Base-by-base conservation (phyloP, 2,329 filamentous ascomycete genomes). In the Penicillium fuscoglaucum region DNA sequence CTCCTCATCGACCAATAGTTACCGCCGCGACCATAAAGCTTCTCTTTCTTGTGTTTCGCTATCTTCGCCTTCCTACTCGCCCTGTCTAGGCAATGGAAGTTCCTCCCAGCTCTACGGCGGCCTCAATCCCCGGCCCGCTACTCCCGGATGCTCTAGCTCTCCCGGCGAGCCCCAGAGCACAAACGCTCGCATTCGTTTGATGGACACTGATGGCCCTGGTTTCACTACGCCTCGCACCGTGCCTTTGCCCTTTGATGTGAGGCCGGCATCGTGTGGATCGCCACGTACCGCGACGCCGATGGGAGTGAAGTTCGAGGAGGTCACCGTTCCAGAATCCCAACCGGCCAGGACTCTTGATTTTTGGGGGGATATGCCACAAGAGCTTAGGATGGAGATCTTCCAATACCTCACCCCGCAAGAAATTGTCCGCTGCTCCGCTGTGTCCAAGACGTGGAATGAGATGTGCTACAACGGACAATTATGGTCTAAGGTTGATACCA, bases 381-480 rank as follows among this genome's bases (percentile, higher is more conserved):
- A 99, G 77, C 81, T 98, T 55, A 88, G 88, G 65, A 82, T 96
- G 66, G 80, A 90, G 43, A 86, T 97, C 51, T 83, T 98, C 57
- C 83, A 85, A 6, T 91, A 89, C 67, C 80, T 98, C 21, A 81
- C 82, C 29, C 92, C 93, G 0, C 91, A 87, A 70, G 88, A 98
- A 71, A 84, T 98, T 35, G 86, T 97, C 12, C 84, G 87, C 58
- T 84, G 85, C 56, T 96, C 93, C 0, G 80, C 85, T 19, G 89
- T 95, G 21, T 93, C 87, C 71, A 91, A 87, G 73, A 77, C 83
- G 6, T 97, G 95, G 80, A 82, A 96, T 73, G 82, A 83, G 48
- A 87, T 90, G 76, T 97, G 93, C 76, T 96, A 93, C 68, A 93
- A 99, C 73, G 95, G 95, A 2, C 95, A 99, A 76, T 78, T 98